These are phyloP conservation scores for Cladosporium sp. DNA, from an alignment of 2,329 filamentous ascomycete genomes.

Conservation along the genomic window DNA sequence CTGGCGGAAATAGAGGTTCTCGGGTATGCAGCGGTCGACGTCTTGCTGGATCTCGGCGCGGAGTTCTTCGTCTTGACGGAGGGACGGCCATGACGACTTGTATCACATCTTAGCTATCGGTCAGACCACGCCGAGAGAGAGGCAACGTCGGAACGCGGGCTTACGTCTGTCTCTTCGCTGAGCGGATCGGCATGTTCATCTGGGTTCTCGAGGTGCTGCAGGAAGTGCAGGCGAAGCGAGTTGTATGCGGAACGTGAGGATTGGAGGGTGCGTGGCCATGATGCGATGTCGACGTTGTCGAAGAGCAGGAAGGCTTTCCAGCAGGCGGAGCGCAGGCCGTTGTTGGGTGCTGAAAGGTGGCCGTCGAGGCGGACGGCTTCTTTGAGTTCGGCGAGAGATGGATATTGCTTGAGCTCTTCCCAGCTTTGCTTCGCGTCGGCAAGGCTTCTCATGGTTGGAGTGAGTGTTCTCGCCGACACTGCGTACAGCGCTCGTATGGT, in stretches of 20 bases:
- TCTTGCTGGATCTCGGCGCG: slow-evolving; percentile 90
- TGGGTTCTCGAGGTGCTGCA: slow-evolving; percentile 77
- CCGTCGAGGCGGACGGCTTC: slow-evolving; percentile 25
- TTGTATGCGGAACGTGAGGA: slow-evolving; percentile 69
- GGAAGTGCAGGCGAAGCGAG: slow-evolving; percentile 64
- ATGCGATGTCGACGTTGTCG: slow-evolving; percentile 54
- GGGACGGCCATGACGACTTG: slow-evolving; percentile 76
- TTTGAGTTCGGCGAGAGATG: slow-evolving; percentile 25
- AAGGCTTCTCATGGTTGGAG: slow-evolving; percentile 28
- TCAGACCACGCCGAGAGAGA: slow-evolving; percentile 20
- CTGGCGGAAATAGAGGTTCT: slow-evolving; percentile 83
- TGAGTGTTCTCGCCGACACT: neutral
- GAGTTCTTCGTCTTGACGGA: slow-evolving; percentile 75
- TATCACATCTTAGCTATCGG: slow-evolving; percentile 39
- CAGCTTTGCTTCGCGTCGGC: slow-evolving; percentile 27
- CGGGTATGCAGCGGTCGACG: slow-evolving; percentile 82
- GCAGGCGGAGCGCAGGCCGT: slow-evolving; percentile 74
- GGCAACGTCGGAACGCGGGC: slow-evolving; percentile 13
- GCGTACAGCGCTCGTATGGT: too few relatives aligned
- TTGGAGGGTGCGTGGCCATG: slow-evolving; percentile 63
- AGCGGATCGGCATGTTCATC: slow-evolving; percentile 81
- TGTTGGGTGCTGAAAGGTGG: slow-evolving; percentile 11
- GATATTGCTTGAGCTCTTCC: slow-evolving; percentile 26
- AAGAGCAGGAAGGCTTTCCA: slow-evolving; percentile 92
- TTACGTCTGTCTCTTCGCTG: slow-evolving; percentile 69